Evolutionary conservation across 371 early-diverging fungal genomes (phyloP).

Genomic region (Mortierella sp.): DNA sequence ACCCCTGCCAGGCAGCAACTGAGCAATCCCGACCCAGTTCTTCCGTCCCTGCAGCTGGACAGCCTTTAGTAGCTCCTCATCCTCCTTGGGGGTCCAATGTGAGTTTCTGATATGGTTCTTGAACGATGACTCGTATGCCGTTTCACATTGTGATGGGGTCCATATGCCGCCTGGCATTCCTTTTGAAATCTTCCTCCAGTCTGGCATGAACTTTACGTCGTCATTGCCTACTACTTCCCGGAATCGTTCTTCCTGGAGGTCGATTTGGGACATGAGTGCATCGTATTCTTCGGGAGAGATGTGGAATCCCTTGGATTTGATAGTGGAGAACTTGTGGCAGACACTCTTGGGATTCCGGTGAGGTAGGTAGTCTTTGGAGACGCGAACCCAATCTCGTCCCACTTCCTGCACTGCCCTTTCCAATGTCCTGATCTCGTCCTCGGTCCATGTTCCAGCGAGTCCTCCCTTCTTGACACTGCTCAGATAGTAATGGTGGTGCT

Average conservation of each 20-base stretch:
- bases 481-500: conserved; percentile 49
- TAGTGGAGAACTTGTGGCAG: conserved; percentile 39
- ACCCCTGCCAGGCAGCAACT: conserved; percentile 15
- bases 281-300: conserved; percentile 38
- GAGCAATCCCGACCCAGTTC: conserved; percentile 35
- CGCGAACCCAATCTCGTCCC: conserved; percentile 32
- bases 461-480: conserved; percentile 9
- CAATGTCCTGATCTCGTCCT: conserved; percentile 27
- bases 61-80: conserved; percentile 2
- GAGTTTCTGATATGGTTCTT: conserved; percentile 25
- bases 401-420: conserved; percentile 26
- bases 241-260: conserved; percentile 28
- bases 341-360: conserved; percentile 41
- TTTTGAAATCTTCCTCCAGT: conserved; percentile 31
- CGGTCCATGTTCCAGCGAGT: conserved; percentile 19
- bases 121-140: conserved; percentile 38
- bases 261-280: conserved; percentile 24
- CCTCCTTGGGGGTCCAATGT: conserved; percentile 32
- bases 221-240: not conserved
- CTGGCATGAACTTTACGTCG: conserved; percentile 2
- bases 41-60: conserved; percentile 17
- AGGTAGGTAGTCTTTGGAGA: conserved; percentile 19
- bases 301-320: conserved; percentile 16
- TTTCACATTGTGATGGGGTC: conserved; percentile 27
- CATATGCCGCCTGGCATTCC: conserved; percentile 31